Base-by-base conservation (phyloP, 2,329 filamentous ascomycete genomes). In the Parascedosporium putredinis region DNA sequence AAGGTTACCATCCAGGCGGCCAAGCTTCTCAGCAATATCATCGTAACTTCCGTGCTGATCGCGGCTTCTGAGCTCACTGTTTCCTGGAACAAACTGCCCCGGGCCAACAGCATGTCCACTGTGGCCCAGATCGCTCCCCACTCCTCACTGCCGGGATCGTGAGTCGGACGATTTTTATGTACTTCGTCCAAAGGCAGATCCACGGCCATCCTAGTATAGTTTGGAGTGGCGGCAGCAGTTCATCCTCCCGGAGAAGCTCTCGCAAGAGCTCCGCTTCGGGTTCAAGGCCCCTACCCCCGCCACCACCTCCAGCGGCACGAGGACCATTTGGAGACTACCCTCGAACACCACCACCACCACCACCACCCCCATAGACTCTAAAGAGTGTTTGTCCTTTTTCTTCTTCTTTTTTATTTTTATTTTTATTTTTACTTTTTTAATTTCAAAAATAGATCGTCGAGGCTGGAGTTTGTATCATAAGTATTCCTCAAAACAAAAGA, bases 61-160 rank as follows among this genome's bases (percentile, higher is more conserved):
- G 55, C 59, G 1, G 61, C 60, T 3, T 56, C 66, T 44, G 65
- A 68, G 47, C 56, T 67, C 5, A 54, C 63, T 3, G 55, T 67
- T 3, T 43, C 43, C 1, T 67, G 64, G 64, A 68, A 68, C 29
- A 38, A 56, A 12, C 53, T 66, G 9, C 27, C 56, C 3, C 50
- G 38, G 6, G 52, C 57, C 16, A 54, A 59, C 25, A 51, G 56
- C 5, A 51, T 67, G 9, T 55, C 56, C 14, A 58, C 61, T 0
- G 50, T 57, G 1, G 59, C 59, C 0, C 65, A 68, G 47, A 47
- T 60, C 3, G 54, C 67, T 2, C 64, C 65, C 0, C 56, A 67
- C 3, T 50, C 67, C 36, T 67, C 31, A 62, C 58, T 7, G 29
- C 57, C 2, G 64, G 61, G 2, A 50, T 64, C 24, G 47, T 65